Conservation (phyloP, 176 grass and related monocot species). For the Urochloa ruziziensis region DNA sequence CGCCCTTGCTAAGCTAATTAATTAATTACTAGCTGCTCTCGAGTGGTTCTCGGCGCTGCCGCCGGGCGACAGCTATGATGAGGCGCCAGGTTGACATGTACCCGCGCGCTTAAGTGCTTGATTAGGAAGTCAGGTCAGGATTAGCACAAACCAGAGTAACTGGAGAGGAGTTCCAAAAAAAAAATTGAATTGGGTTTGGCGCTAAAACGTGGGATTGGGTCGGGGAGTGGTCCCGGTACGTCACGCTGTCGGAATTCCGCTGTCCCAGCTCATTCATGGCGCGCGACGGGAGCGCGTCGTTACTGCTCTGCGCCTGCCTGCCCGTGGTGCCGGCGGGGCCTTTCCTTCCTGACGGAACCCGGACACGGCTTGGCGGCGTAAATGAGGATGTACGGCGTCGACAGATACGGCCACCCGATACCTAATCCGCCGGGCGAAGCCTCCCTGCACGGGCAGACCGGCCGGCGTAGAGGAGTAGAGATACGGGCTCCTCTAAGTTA, state of each 20-base stretch:
- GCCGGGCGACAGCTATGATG: conserved; percentile 38
- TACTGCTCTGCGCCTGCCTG: neutral
- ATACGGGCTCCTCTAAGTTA: neutral
- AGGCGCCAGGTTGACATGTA: neutral
- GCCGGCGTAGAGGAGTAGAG: neutral
- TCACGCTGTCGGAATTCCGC: conserved; percentile 21
- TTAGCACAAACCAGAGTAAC: no score
- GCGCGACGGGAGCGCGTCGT: neutral
- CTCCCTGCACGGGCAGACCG: neutral
- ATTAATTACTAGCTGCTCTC: neutral
- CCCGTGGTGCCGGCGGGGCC: neutral
- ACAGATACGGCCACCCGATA: neutral
- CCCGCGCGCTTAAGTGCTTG: no score
- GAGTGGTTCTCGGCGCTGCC: neutral
- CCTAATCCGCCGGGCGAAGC: conserved; percentile 4
- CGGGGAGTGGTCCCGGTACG: neutral
- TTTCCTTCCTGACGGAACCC: neutral
- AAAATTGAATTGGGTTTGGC: neutral
- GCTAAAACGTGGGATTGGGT: neutral
- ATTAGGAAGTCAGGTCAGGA: neutral
- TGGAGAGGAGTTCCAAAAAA: neutral
- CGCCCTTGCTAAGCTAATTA: neutral
- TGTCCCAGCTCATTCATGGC: neutral
- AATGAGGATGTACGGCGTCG: conserved; percentile 32
- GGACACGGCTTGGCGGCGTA: conserved; percentile 9